Conservation (phyloP, 768 basidiomycete species). For the Rhodosporidiobolus sp. region DNA sequence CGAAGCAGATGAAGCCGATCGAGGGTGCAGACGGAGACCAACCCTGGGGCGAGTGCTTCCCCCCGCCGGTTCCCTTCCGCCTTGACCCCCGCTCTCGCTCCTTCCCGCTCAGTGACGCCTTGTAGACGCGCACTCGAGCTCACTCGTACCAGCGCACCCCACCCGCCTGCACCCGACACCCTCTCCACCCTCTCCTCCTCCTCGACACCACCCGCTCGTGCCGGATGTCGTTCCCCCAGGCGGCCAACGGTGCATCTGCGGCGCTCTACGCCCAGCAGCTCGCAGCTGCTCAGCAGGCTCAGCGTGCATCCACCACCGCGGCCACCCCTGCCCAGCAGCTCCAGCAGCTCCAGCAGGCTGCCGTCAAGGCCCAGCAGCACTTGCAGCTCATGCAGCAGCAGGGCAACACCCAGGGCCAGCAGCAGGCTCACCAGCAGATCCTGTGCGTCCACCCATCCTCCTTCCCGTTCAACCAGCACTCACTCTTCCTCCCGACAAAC, state of each 20-base stretch:
- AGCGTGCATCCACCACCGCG: background rate
- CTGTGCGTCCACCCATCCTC: background rate
- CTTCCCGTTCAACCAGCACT: background rate
- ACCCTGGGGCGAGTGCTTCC: no score
- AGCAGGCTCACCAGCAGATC: background rate
- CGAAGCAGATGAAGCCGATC: no score
- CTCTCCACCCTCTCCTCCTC: background rate
- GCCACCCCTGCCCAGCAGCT: background rate
- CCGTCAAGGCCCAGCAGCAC: background rate
- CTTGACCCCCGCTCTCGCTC: no score
- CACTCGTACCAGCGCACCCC: no score
- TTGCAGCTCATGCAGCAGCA: conserved; percentile 5
- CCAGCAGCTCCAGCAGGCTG: background rate
- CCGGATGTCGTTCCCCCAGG: background rate
- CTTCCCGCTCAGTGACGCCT: no score
- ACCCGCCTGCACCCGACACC: background rate
- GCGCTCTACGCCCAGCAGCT: background rate
- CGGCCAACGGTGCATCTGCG: no score
- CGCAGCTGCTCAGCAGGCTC: no score
- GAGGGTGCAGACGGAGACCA: no score
- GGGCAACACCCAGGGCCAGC: background rate
- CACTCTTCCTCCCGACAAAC: background rate
- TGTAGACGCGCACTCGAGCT: no score
- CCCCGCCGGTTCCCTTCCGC: no score
- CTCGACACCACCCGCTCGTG: background rate